Evolutionary conservation across 345 rosid species (phyloP).

Genomic region (Citrus mangshanensis): DNA sequence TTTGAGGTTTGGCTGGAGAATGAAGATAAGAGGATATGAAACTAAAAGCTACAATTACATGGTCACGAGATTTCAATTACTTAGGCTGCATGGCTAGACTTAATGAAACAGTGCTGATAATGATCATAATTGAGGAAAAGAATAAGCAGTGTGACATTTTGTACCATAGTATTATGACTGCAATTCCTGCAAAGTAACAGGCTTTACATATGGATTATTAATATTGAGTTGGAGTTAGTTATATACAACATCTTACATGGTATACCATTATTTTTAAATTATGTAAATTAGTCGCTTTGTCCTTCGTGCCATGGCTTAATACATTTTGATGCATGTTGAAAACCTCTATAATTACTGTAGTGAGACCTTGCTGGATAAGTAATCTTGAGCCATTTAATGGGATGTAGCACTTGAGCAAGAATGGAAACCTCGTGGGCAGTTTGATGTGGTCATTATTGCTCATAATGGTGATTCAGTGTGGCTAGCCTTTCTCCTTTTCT

Average conservation of each 20-base stretch:
- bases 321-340: constrained; percentile 32
- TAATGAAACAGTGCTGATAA: neutral
- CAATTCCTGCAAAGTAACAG: neutral
- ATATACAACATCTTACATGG: neutral
- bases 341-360: constrained; percentile 62
- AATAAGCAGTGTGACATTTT: neutral
- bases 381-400: constrained; percentile 79
- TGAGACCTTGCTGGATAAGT: constrained; percentile 94
- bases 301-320: constrained; percentile 4
- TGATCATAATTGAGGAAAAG: neutral
- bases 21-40: neutral
- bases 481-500: constrained; percentile 1
- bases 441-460: constrained; percentile 84
- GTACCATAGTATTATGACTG: neutral
- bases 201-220: neutral
- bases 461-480: constrained; percentile 64
- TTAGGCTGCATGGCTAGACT: neutral
- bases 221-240: neutral
- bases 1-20: neutral
- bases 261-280: neutral
- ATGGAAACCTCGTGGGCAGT: constrained; percentile 68
- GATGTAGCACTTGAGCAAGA: constrained; percentile 89
- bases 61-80: neutral
- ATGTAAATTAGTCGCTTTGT: neutral
- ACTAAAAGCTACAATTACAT: neutral